These are phyloP conservation scores for Naganishia randhawae DNA, from an alignment of 768 basidiomycete species.

Conservation along the genomic window DNA sequence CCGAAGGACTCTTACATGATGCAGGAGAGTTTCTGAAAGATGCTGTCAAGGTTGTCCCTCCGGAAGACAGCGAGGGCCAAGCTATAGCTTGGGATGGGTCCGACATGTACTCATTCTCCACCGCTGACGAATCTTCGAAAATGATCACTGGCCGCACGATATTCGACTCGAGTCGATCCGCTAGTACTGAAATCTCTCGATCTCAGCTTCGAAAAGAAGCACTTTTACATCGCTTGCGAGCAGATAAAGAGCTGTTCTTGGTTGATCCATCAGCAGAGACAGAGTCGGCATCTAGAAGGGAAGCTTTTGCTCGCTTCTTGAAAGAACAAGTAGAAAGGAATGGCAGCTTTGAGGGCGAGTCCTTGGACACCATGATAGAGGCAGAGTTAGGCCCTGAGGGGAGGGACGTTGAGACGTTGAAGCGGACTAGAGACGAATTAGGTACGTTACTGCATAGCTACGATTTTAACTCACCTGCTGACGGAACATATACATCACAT, in stretches of 20 bases:
- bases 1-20: conserved; percentile 48
- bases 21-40: conserved; percentile 68
- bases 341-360: conserved; percentile 26
- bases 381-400: conserved; percentile 32
- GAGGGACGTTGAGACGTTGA: conserved; percentile 40
- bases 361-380: conserved; percentile 16
- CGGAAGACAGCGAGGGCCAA: conserved; percentile 60
- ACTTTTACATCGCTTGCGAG: conserved; percentile 66
- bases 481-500: too few species aligned
- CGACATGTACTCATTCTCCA: conserved; percentile 77
- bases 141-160: not conserved
- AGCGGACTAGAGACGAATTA: conserved; percentile 44
- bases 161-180: conserved; percentile 31
- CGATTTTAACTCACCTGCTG: not conserved
- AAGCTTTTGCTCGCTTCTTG: conserved; percentile 39
- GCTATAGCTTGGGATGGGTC: conserved; percentile 67
- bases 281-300: conserved; percentile 44
- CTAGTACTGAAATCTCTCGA: conserved; percentile 55
- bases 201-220: conserved; percentile 62
- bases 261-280: conserved; percentile 70
- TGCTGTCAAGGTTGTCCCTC: conserved; percentile 88
- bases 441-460: conserved; percentile 27
- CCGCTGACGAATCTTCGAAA: conserved; percentile 19
- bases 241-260: conserved; percentile 69
- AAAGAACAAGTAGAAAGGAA: conserved; percentile 28